These are phyloP conservation scores for Metschnikowia arizonensis DNA, from an alignment of 805 yeast genomes.

Conservation along the genomic window DNA sequence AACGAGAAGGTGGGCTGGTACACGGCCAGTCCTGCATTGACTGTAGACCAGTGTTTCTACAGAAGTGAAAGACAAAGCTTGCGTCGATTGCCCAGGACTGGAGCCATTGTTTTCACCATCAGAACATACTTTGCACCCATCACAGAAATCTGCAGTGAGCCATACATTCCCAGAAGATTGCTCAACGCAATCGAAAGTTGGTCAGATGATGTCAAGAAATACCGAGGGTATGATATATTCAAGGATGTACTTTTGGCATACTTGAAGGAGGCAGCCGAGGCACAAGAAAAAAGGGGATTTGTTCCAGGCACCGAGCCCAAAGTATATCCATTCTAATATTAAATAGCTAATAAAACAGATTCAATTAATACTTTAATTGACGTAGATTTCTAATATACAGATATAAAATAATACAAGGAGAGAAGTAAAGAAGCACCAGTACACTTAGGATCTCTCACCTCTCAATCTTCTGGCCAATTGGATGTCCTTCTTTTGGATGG, in stretches of 20 bases:
- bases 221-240: constrained; percentile 55
- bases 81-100: constrained; percentile 56
- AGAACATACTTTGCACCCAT: constrained; percentile 61
- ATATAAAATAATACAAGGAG: constrained; percentile 19
- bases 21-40: constrained; percentile 50
- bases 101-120: constrained; percentile 56
- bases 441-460: constrained; percentile 42
- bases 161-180: constrained; percentile 57
- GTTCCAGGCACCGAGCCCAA: constrained; percentile 37
- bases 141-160: constrained; percentile 52
- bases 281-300: constrained; percentile 45
- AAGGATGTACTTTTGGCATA: constrained; percentile 54
- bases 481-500: constrained; percentile 46
- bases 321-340: constrained; percentile 38
- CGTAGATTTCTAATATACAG: constrained; percentile 18
- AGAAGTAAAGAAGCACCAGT: constrained; percentile 18
- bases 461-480: constrained; percentile 48
- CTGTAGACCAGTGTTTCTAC: constrained; percentile 46
- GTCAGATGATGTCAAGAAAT: constrained; percentile 56
- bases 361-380: not conserved
- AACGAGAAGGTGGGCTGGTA: constrained; percentile 57
- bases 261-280: constrained; percentile 43
- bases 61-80: constrained; percentile 65
- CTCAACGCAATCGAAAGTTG: constrained; percentile 57
- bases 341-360: too few species aligned